A percentile compares a stretch with the other conserved stretches of the same genome.
These are phyloP conservation scores for Papiliotrema flavescens DNA, from an alignment of 1,284 basidiomycete species.

Conservation along the genomic window DNA sequence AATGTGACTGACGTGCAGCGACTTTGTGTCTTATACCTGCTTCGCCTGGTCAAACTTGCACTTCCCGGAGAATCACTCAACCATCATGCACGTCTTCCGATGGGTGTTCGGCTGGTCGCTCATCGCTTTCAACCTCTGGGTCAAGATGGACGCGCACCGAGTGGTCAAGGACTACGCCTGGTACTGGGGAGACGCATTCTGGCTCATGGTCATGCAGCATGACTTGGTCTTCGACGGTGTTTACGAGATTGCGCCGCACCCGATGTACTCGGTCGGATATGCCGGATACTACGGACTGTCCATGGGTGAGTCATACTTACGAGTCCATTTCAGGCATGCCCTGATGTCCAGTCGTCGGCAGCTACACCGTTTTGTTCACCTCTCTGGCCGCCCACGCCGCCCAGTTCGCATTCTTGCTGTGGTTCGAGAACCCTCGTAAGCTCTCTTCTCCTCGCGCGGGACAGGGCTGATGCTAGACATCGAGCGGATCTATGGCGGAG, in stretches of 20 bases:
- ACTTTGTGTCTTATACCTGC: slow-evolving; percentile 92
- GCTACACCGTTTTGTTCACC: slow-evolving; percentile 84
- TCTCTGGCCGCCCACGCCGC: slow-evolving; percentile 88
- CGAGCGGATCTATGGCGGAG: slow-evolving; percentile 78
- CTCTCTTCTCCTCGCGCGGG: slow-evolving; percentile 5
- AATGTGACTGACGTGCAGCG: slow-evolving; percentile 53
- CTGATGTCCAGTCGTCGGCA: slow-evolving; percentile 52
- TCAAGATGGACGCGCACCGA: slow-evolving; percentile 94
- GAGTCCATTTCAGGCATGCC: slow-evolving; percentile 49
- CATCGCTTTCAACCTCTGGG: slow-evolving; percentile 96
- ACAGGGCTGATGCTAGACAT: slow-evolving; percentile 61
- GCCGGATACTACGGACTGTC: slow-evolving; percentile 95
- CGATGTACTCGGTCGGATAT: slow-evolving; percentile 70
- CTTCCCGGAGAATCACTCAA: slow-evolving; percentile 71
- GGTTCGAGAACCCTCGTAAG: slow-evolving; percentile 95
- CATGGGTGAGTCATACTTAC: slow-evolving; percentile 40
- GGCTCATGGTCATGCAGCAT: slow-evolving; percentile 58
- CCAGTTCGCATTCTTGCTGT: slow-evolving; percentile 93
- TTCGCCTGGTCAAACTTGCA: slow-evolving; percentile 90
- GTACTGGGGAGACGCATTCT: slow-evolving; percentile 99
- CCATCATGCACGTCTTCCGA: slow-evolving; percentile 71
- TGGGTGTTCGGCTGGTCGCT: slow-evolving; percentile 82
- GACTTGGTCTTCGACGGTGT: slow-evolving; percentile 96
- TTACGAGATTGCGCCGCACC: slow-evolving; percentile 66
- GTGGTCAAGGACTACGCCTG: slow-evolving; percentile 82